phyloP scores from a whole-genome alignment of 164 flowering plant species.

The Vitis riparia region DNA sequence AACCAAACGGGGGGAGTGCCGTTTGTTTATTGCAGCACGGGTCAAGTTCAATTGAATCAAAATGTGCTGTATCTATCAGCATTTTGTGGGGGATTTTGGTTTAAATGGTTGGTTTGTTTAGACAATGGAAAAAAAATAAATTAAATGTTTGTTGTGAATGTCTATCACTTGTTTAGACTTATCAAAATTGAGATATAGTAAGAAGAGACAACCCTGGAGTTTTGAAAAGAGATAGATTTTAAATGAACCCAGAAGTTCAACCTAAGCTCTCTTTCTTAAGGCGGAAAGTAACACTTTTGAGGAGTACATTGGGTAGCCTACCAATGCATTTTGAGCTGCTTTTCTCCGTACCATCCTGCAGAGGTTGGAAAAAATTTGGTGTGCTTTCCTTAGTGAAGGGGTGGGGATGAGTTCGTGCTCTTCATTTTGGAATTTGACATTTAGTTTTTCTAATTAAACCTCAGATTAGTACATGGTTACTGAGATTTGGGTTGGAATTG shows the following conservation, averaged over 20 bases:
- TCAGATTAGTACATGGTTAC: too few relatives aligned
- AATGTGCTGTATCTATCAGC: neutral
- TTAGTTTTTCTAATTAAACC: too few relatives aligned
- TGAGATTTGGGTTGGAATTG: too few relatives aligned
- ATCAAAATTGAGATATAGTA: neutral
- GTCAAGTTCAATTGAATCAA: neutral
- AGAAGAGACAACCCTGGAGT: neutral
- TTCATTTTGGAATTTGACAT: too few relatives aligned
- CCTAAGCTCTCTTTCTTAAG: neutral
- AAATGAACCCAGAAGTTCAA: neutral
- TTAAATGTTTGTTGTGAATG: neutral
- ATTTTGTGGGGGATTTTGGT: neutral
- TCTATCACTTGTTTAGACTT: neutral
- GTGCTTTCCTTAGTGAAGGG: too few relatives aligned
- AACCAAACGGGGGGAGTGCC: neutral
- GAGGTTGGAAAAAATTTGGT: too few relatives aligned
- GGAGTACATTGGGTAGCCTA: too few relatives aligned
- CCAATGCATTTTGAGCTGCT: too few relatives aligned
- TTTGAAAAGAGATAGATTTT: neutral
- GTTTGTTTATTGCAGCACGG: neutral
- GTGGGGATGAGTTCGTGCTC: too few relatives aligned
- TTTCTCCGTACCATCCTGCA: too few relatives aligned
- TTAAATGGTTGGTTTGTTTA: neutral
- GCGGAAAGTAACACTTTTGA: too few relatives aligned
- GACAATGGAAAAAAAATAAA: neutral